Evolutionary conservation across 2,329 filamentous ascomycete genomes (phyloP).

Genomic region (Hypoxylon sp.): DNA sequence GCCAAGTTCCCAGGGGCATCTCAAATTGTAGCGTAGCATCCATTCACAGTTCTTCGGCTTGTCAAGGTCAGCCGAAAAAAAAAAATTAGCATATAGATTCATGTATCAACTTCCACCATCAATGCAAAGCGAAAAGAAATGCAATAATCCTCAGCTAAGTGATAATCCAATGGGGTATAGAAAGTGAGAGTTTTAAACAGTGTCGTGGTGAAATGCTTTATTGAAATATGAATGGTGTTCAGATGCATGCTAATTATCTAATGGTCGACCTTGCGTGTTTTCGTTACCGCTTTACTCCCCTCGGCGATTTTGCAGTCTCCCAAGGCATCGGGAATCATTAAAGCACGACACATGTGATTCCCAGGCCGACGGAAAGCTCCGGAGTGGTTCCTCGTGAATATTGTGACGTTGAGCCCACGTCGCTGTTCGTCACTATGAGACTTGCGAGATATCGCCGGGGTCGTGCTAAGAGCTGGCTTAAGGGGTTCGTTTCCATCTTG

Average conservation of each 20-base stretch:
- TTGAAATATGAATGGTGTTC: too few species aligned
- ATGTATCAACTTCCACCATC: too few species aligned
- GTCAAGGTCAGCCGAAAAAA: too few species aligned
- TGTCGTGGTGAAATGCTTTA: too few species aligned
- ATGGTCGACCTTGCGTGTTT: too few species aligned
- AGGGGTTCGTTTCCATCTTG: not conserved
- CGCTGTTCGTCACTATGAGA: not conserved
- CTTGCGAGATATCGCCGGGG: not conserved
- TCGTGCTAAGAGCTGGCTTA: not conserved
- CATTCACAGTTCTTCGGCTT: too few species aligned
- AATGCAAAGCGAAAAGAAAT: too few species aligned
- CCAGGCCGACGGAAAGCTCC: constrained; percentile 11
- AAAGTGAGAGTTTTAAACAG: too few species aligned
- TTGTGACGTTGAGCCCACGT: not conserved
- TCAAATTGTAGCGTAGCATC: constrained; percentile 15
- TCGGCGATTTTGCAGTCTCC: constrained; percentile 1
- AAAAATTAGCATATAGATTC: too few species aligned
- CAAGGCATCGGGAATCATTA: constrained; percentile 1
- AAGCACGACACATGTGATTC: not conserved
- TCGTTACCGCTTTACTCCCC: constrained; percentile 6
- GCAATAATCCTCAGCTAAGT: too few species aligned
- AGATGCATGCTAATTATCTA: too few species aligned
- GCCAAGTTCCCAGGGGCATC: constrained; percentile 5
- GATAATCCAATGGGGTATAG: too few species aligned
- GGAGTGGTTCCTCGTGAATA: not conserved